Base-by-base conservation (phyloP, 352 stramenopile genomes). In the Plasmopara viticola region DNA sequence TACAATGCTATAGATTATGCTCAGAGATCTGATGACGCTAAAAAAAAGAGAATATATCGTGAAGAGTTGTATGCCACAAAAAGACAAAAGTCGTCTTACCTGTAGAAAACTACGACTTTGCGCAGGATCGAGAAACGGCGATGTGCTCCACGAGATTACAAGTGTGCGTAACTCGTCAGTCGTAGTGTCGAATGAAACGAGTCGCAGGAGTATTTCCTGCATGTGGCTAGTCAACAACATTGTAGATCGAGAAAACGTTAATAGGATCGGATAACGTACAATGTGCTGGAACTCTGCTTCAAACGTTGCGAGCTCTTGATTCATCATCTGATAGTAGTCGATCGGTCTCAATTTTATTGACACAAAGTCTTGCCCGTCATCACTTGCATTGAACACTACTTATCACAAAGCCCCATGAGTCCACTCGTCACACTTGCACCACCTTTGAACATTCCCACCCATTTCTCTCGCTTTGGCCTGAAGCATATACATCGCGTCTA, bases 211-310 rank as follows among this genome's bases (percentile, higher is more conserved):
- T 12, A 62, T 63, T 65, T 89, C 78, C 81, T 91, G 29, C 40
- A 51, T 3, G 20, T 25, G 20, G 20, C 40, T 28, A 7, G 9
- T 46, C 10, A 34, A 58, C 20, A 17, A 52, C 1, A 25, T 25
- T 25, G 20, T 25, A 25, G 1, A 5, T 35, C 31, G 63, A 25
- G 20, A 25, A 25, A 35, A 35, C 7, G 6, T 35, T 35, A 35
- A 12, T 6, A 35, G 31, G 31, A 2, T 35, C 31, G 10, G 10
- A 18, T 9, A 15, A 67, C 80, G 58, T 67, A 92, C 81, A 20
- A 90, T 71, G 43, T 92, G 79, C 48, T 92, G 82, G 55, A 71
- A 90, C 61, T 90, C 78, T n/a, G 78, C 71, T 67, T 92, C 82
- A 45, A 87, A 87, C 29, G 73, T 71, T 5, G 75, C 74, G 8